Evolutionary conservation across 345 rosid genomes (phyloP), one percentile per base, ranked within the genome.

Genomic region (Rhodamnia rubescens): DNA sequence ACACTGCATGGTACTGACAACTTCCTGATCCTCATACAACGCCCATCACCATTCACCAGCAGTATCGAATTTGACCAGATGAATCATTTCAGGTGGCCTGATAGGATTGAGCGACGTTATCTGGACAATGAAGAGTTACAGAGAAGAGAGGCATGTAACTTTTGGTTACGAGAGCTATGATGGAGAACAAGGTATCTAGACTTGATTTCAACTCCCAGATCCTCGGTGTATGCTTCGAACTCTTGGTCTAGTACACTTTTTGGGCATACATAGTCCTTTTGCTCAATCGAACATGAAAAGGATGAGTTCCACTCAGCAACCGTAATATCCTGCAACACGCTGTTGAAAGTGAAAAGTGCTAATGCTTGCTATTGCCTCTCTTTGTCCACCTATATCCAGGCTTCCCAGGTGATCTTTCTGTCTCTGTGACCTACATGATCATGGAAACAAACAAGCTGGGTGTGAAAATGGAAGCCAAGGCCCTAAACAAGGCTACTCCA

Each of bases 371-470:
- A 15, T 22, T 20, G 52, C 74, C n/a, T 57, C 47, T 84, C 57
- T 58, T 18, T 11, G 44, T 84, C 26, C 42, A 7, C 32, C 58
- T 12, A n/a, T 74, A 14, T 21, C 27, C 81, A 95, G 98, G 98
- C 5, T 96, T 97, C 53, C 98, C 98, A 0, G 96, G 98, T 1
- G 87, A 90, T 44, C 88, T 97, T 54, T 82, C 86, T n/a, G 98
- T 96, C 29, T 85, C 83, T 5, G 94, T 93, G 40, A 91, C 95
- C 74, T 96, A 95, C 92, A 85, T 87, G 91, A 69, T 95, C 18
- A 85, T 94, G 29, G 91, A 82, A 1, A 74, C 69, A 42, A 89
- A 96, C 93, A 89, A 90, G 61, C 88, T 97, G 27, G 89, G 53
- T 0, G 90, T 97, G 15, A 91, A 87, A 86, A 93, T 94, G 98